A percentile compares a stretch with the other conserved stretches of the same genome.
Evolutionary conservation across 176 grass and related monocot species (phyloP).

Genomic region (Phyllostachys edulis): DNA sequence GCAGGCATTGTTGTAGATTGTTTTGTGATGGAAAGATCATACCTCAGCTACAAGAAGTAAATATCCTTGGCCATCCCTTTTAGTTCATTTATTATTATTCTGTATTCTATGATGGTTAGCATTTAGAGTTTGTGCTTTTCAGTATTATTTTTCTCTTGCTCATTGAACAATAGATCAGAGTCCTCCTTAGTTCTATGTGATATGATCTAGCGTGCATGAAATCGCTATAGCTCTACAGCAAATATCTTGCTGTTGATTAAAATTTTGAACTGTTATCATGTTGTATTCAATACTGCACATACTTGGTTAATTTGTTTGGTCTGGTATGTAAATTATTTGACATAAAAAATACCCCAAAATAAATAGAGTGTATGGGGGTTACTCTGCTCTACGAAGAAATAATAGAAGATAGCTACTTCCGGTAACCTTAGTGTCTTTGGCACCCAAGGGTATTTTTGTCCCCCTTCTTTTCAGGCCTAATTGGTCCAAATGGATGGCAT

Average conservation of each 20-base stretch:
- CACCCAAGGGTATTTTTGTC: background rate
- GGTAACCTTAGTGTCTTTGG: background rate
- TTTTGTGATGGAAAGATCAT: conserved; percentile 82
- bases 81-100: conserved; percentile 14
- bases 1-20: conserved; percentile 91
- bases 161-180: background rate
- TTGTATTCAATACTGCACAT: background rate
- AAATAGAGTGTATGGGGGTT: background rate
- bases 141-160: background rate
- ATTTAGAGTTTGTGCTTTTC: background rate
- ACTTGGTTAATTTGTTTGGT: background rate
- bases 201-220: background rate
- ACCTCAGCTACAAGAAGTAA: conserved; percentile 79
- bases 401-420: background rate
- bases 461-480: background rate
- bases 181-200: background rate
- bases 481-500: background rate
- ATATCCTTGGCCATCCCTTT: background rate
- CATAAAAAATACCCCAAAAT: background rate
- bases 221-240: background rate
- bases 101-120: background rate
- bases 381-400: background rate
- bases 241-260: background rate
- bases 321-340: background rate
- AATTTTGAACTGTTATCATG: conserved; percentile 13